Conservation (phyloP, 441 rosid species). For the Bocquillonia castaneifolia region DNA sequence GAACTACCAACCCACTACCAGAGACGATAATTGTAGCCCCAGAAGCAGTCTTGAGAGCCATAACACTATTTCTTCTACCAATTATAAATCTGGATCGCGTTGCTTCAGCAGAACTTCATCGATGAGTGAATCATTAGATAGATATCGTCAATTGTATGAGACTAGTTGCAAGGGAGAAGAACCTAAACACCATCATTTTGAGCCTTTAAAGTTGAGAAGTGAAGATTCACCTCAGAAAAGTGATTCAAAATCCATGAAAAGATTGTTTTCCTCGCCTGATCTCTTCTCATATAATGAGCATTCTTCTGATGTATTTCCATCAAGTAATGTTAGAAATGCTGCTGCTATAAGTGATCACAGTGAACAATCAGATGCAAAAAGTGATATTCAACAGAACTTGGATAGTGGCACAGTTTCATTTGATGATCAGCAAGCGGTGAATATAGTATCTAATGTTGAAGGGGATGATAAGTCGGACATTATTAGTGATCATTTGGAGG, state of each 20-base stretch:
- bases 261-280: slow-evolving; percentile 63
- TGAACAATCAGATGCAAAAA: background rate
- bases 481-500: slow-evolving; percentile 14
- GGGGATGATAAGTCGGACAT: background rate
- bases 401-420: slow-evolving; percentile 10
- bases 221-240: slow-evolving; percentile 29
- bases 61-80: slow-evolving; percentile 11
- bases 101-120: slow-evolving; percentile 49
- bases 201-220: slow-evolving; percentile 24
- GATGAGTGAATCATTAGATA: slow-evolving; percentile 49
- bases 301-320: slow-evolving; percentile 27
- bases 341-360: slow-evolving; percentile 1
- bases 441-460: slow-evolving; percentile 7
- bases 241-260: slow-evolving; percentile 36
- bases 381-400: slow-evolving; percentile 19
- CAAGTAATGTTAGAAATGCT: slow-evolving; percentile 12
- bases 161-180: slow-evolving; percentile 44
- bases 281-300: slow-evolving; percentile 27
- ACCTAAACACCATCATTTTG: slow-evolving; percentile 32
- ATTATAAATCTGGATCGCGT: slow-evolving; percentile 19
- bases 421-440: slow-evolving; percentile 14
- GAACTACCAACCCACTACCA: slow-evolving; percentile 12
- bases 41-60: slow-evolving; percentile 15
- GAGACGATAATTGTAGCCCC: slow-evolving; percentile 20
- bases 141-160: slow-evolving; percentile 59